These are phyloP conservation scores for Diaporthe sp. DNA, from an alignment of 2,329 filamentous ascomycete species.

Conservation along the genomic window DNA sequence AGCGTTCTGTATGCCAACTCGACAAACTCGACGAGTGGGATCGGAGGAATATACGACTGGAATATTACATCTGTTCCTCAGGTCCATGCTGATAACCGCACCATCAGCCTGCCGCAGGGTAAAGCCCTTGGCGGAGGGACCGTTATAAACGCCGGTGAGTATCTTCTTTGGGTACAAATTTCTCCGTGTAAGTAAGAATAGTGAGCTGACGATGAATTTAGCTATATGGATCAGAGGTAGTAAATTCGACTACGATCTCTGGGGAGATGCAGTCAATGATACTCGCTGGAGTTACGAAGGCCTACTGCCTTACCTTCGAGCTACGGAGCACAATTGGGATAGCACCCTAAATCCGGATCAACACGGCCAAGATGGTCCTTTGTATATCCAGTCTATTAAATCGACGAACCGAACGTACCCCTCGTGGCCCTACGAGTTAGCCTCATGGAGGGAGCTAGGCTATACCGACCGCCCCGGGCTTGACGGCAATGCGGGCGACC, in stretches of 20 bases:
- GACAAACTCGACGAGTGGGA: constrained; percentile 41
- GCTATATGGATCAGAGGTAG: constrained; percentile 55
- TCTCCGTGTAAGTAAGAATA: background rate
- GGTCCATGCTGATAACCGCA: constrained; percentile 43
- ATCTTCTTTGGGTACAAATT: background rate
- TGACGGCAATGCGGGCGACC: constrained; percentile 44
- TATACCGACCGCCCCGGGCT: constrained; percentile 42
- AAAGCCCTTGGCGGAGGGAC: constrained; percentile 56
- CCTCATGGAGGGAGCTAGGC: constrained; percentile 52
- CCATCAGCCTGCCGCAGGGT: constrained; percentile 43
- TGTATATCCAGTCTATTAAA: constrained; percentile 47
- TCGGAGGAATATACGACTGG: constrained; percentile 50
- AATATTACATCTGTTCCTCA: constrained; percentile 47
- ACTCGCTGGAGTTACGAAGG: constrained; percentile 56
- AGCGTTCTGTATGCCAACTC: constrained; percentile 44
- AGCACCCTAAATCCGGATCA: background rate
- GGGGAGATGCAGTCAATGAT: constrained; percentile 54
- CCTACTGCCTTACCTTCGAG: constrained; percentile 58
- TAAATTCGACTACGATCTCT: constrained; percentile 58
- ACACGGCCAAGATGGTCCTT: constrained; percentile 2
- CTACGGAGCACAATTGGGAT: constrained; percentile 49
- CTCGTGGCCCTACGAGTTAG: constrained; percentile 46
- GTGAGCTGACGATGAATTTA: background rate
- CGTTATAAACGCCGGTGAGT: constrained; percentile 51
- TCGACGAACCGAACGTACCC: constrained; percentile 52